These are phyloP conservation scores for Bipolaris cookei DNA, from an alignment of 2,329 filamentous ascomycete species.

Conservation along the genomic window DNA sequence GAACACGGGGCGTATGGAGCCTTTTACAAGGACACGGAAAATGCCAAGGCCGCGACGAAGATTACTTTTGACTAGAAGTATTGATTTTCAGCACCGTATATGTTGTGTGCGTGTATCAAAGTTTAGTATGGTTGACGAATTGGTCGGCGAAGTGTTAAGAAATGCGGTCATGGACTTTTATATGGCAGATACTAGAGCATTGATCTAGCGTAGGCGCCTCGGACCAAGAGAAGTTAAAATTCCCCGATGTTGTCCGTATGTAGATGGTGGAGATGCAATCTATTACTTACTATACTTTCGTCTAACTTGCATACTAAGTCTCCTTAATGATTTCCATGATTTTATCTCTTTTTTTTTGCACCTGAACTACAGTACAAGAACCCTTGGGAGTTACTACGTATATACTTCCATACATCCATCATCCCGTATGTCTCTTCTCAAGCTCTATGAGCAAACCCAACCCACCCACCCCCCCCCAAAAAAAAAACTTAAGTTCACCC, in stretches of 20 bases:
- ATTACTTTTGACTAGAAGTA: slow-evolving; percentile 76
- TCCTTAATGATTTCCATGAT: background rate
- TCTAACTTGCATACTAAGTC: background rate
- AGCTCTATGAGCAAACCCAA: too few relatives aligned
- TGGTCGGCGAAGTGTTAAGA: slow-evolving; percentile 29
- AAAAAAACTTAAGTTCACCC: too few relatives aligned
- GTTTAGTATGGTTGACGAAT: slow-evolving; percentile 3
- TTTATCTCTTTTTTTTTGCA: background rate
- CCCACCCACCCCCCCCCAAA: too few relatives aligned
- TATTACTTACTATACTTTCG: background rate
- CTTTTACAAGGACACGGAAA: slow-evolving; percentile 90
- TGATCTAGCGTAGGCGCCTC: slow-evolving; percentile 33
- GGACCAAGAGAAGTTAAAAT: slow-evolving; percentile 20
- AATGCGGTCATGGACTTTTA: slow-evolving; percentile 18
- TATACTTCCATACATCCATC: background rate
- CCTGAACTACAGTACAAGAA: background rate
- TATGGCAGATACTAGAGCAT: slow-evolving; percentile 11
- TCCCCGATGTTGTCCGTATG: slow-evolving; percentile 2
- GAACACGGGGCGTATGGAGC: slow-evolving; percentile 91
- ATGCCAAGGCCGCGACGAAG: slow-evolving; percentile 84
- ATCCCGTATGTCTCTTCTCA: too few relatives aligned
- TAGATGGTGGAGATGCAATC: background rate
- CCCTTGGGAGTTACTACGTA: background rate
- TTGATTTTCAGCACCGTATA: slow-evolving; percentile 1
- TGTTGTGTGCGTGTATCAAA: slow-evolving; percentile 1